A percentile compares a stretch with the other conserved stretches of the same genome.
These are phyloP conservation scores for Ophiostoma triangulosporum DNA, from an alignment of 2,329 filamentous ascomycete species.

Conservation along the genomic window DNA sequence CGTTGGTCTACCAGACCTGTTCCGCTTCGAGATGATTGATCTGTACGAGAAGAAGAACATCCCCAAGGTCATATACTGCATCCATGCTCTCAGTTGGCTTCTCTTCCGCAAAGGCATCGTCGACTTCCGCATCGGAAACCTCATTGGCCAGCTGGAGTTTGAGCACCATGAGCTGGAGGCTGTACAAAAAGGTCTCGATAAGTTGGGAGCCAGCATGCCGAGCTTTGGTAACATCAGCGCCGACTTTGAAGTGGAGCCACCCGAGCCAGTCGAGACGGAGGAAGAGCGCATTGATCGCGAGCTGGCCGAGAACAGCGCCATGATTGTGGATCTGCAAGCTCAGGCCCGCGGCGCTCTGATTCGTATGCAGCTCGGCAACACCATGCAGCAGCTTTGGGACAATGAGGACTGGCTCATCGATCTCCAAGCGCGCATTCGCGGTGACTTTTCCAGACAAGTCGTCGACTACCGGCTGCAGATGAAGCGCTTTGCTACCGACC, in stretches of 20 bases:
- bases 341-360: constrained; percentile 72
- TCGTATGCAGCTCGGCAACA: constrained; percentile 60
- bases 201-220: constrained; percentile 88
- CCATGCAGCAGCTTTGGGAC: constrained; percentile 87
- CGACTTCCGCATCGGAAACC: constrained; percentile 88
- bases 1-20: constrained; percentile 83
- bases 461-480: constrained; percentile 71
- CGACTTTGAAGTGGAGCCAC: constrained; percentile 76
- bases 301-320: constrained; percentile 58
- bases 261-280: constrained; percentile 70
- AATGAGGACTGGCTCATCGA: constrained; percentile 65
- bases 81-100: constrained; percentile 95
- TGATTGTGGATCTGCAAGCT: constrained; percentile 69
- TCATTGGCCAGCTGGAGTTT: constrained; percentile 92
- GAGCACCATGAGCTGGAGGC: constrained; percentile 95
- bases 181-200: constrained; percentile 93
- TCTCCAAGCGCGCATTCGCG: constrained; percentile 75
- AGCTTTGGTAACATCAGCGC: constrained; percentile 96
- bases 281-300: constrained; percentile 79
- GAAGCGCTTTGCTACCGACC: constrained; percentile 61
- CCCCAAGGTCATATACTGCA: constrained; percentile 97
- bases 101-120: constrained; percentile 89
- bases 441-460: constrained; percentile 76
- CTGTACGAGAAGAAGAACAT: constrained; percentile 99
- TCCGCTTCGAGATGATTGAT: constrained; percentile 93